Evolutionary conservation across 1,139 yeast genomes (phyloP).

Genomic region (Waltiozyma sp.): DNA sequence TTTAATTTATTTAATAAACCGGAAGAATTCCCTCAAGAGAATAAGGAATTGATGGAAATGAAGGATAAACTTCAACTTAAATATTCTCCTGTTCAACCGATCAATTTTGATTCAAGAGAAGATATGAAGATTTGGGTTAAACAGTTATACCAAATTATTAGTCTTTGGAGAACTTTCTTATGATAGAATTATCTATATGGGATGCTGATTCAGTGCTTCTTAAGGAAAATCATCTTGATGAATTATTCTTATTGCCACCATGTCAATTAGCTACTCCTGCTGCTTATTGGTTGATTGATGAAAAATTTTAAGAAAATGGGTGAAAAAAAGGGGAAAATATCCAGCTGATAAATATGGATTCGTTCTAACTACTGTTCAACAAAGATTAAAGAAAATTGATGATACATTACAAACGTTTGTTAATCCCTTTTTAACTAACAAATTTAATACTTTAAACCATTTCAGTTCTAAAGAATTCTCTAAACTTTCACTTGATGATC

Average conservation of each 20-base stretch:
- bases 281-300: conserved; percentile 16
- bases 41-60: conserved; percentile 1
- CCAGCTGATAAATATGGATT: neutral
- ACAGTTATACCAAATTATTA: conserved; percentile 42
- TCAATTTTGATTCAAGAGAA: neutral
- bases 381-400: neutral
- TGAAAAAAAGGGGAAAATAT: neutral
- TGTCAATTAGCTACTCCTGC: conserved; percentile 22
- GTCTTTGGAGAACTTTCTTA: conserved; percentile 38
- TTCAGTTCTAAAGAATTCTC: too few relatives aligned
- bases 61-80: neutral
- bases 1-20: conserved; percentile 12
- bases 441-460: neutral
- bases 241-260: conserved; percentile 32
- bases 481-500: neutral
- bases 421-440: neutral
- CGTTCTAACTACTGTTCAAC: neutral
- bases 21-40: conserved; percentile 10
- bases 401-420: neutral
- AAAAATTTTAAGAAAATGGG: neutral
- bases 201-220: conserved; percentile 26
- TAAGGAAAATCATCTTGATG: conserved; percentile 27
- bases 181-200: conserved; percentile 30
- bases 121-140: conserved; percentile 29
- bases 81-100: neutral